Percentiles rank a stretch among this genome's conserved stretches.
These are phyloP conservation scores for Trypanosoma mega DNA, from an alignment of 208 protist genomes.

Conservation along the genomic window DNA sequence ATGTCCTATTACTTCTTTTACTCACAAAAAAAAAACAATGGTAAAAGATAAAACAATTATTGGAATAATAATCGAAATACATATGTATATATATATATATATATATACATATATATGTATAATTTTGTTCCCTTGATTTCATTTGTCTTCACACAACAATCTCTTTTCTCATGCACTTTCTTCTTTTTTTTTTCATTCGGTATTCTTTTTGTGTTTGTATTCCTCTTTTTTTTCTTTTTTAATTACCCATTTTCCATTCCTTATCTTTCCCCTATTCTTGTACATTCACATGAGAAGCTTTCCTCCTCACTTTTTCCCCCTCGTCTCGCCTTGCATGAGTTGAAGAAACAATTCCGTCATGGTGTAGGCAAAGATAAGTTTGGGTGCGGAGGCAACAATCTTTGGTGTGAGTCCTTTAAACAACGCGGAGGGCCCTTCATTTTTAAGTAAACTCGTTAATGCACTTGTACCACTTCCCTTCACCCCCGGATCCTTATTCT, in stretches of 20 bases:
- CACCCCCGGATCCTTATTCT: slow-evolving; percentile 56
- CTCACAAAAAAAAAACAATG: too few species aligned
- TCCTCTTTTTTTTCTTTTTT: too few species aligned
- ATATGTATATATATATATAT: slow-evolving; percentile 1
- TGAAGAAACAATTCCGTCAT: slow-evolving; percentile 82
- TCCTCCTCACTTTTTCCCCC: neutral
- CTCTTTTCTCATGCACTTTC: too few species aligned
- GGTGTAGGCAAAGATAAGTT: slow-evolving; percentile 86
- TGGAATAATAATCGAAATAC: neutral
- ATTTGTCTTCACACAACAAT: too few species aligned
- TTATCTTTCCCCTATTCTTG: neutral
- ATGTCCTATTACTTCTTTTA: too few species aligned
- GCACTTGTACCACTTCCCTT: slow-evolving; percentile 45
- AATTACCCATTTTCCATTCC: too few species aligned
- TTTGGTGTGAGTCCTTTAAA: slow-evolving; percentile 91
- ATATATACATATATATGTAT: slow-evolving; percentile 1
- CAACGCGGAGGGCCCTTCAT: slow-evolving; percentile 80
- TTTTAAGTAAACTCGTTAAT: slow-evolving; percentile 54
- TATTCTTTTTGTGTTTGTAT: too few species aligned
- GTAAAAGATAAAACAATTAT: too few species aligned
- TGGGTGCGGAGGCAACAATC: slow-evolving; percentile 76
- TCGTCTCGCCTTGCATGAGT: slow-evolving; percentile 45
- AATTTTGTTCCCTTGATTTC: too few species aligned
- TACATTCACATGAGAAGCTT: neutral
- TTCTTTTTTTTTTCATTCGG: too few species aligned